phyloP scores from a whole-genome alignment of 306 rosid species.

The Glycine latifolia region DNA sequence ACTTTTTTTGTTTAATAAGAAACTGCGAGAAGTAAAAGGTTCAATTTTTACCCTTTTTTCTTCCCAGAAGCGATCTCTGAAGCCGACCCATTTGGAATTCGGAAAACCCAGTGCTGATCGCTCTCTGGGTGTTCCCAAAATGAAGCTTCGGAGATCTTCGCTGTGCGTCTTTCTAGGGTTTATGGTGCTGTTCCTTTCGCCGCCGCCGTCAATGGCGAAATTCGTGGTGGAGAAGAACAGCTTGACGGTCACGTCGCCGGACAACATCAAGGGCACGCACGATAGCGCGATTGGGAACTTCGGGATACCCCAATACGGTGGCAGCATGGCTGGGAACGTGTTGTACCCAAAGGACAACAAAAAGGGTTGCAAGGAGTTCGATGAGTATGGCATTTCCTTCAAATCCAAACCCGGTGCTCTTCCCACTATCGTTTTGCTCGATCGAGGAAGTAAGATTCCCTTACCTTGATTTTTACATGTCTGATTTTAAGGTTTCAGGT shows the following conservation, averaged over 20 bases:
- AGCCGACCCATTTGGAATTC: constrained; percentile 25
- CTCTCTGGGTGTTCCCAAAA: constrained; percentile 42
- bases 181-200: constrained; percentile 59
- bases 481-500: neutral
- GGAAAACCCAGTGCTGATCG: constrained; percentile 37
- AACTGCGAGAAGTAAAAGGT: constrained; percentile 31
- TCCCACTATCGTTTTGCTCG: constrained; percentile 87
- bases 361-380: constrained; percentile 85
- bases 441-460: constrained; percentile 85
- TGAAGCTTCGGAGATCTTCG: constrained; percentile 71
- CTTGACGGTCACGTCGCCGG: constrained; percentile 93
- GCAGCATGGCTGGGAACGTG: constrained; percentile 94
- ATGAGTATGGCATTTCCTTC: constrained; percentile 75
- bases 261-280: constrained; percentile 72
- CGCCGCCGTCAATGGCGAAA: constrained; percentile 62
- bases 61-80: constrained; percentile 36
- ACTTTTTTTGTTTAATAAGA: neutral
- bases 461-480: constrained; percentile 2
- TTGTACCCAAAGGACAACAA: constrained; percentile 82
- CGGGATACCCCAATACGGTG: constrained; percentile 98
- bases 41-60: constrained; percentile 25
- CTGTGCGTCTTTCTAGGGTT: constrained; percentile 68
- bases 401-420: constrained; percentile 84
- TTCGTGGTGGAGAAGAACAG: constrained; percentile 98
- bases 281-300: constrained; percentile 99